Base-by-base conservation (phyloP, 2,329 filamentous ascomycete genomes). In the Leptodontidium sp. region DNA sequence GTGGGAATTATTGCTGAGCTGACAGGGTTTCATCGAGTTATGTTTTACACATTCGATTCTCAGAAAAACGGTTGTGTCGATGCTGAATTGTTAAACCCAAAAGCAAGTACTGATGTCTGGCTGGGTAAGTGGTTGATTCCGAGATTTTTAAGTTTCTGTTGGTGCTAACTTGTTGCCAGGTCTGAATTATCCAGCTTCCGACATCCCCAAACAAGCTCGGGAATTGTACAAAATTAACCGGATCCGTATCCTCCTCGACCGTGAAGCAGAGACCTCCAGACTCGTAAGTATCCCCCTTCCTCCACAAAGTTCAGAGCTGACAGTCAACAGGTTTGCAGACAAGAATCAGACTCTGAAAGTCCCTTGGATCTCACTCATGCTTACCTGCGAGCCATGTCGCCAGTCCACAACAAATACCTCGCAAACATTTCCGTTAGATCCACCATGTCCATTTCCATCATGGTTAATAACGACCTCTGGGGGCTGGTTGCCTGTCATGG, bases 371-470 rank as follows among this genome's bases (percentile, higher is more conserved):
- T 97, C 78, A 96, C 92, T 0, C 91, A 97, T 76, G 87, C 91
- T 0, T 97, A 97, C 76, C 85, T 97, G 1, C 89, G 93, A 58
- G 93, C 94, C 72, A 97, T 97, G 87, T 96, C 93, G 0, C 93
- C 93, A 0, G 93, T 97, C 52, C 93, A 96, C 76, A 78, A 96
- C 65, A 96, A 96, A 76, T 97, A 97, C 73, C 84, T 97, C 2
- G 86, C 82, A 9, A 93, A 97, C 78, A 97, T 97, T 93, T 90
- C 89, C 4, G 93, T 97, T 1, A 88, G 93, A 9, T 93, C 93
- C 0, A 96, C 93, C 71, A 97, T 97, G 93, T 97, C 93, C 0
- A 93, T 97, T 69, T 96, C 93, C 0, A 92, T 97, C 76, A 95
- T 93, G 68, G 91, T 92, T 0, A 94, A 96, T 74, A 85, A 87